A percentile compares a stretch with the other conserved stretches of the same genome.
Evolutionary conservation across 1,284 basidiomycete genomes (phyloP).

Genomic region (Trichosporon sp.): DNA sequence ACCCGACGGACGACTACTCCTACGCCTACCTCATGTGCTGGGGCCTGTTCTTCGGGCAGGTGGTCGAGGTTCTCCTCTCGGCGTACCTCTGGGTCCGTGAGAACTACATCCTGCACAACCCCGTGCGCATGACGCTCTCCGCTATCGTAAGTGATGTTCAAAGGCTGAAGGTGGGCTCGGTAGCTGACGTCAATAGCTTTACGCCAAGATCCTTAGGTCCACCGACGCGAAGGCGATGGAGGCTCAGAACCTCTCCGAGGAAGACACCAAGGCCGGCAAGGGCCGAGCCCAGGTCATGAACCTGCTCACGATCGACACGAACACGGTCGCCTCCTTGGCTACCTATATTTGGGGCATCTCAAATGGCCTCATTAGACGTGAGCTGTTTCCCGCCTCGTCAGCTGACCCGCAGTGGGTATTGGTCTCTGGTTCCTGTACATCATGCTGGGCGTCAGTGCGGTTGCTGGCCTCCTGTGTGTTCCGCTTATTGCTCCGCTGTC

Average conservation of each 20-base stretch:
- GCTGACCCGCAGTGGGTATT: slow-evolving; percentile 31
- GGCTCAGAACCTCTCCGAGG: slow-evolving; percentile 33
- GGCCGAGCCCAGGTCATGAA: slow-evolving; percentile 47
- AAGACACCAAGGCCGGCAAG: slow-evolving; percentile 25
- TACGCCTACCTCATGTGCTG: slow-evolving; percentile 47
- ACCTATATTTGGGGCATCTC: slow-evolving; percentile 36
- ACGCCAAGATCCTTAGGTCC: slow-evolving; percentile 42
- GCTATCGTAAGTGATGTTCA: slow-evolving; percentile 30
- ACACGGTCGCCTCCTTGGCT: slow-evolving; percentile 35
- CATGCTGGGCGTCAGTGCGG: slow-evolving; percentile 45
- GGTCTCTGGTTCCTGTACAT: slow-evolving; percentile 38
- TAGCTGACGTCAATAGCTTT: slow-evolving; percentile 30
- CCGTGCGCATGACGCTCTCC: slow-evolving; percentile 37
- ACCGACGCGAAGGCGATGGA: slow-evolving; percentile 45
- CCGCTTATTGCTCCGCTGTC: slow-evolving; percentile 36
- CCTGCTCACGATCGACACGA: slow-evolving; percentile 43
- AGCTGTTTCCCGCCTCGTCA: slow-evolving; percentile 8
- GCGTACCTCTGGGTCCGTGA: slow-evolving; percentile 39
- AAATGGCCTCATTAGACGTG: slow-evolving; percentile 38
- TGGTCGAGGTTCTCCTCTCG: slow-evolving; percentile 28
- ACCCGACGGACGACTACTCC: slow-evolving; percentile 27
- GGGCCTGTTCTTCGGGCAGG: slow-evolving; percentile 41
- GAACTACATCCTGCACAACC: slow-evolving; percentile 42
- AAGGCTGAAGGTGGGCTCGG: too few relatives aligned
- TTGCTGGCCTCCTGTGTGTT: slow-evolving; percentile 40